Conservation (phyloP, 1,284 basidiomycete species). For the Cryptococcus sp. region DNA sequence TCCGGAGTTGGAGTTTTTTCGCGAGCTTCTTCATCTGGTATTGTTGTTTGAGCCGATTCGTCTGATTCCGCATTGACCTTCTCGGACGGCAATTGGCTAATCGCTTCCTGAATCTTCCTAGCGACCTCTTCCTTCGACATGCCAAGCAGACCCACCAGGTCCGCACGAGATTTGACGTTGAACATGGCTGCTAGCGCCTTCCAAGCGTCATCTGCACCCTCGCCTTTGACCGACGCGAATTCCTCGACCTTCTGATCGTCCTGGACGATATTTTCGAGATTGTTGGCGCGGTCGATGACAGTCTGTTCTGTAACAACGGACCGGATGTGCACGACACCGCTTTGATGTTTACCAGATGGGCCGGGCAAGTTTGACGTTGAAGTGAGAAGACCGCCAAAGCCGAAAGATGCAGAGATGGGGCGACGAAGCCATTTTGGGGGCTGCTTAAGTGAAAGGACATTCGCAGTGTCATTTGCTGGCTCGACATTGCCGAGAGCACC, state of each 20-base stretch:
- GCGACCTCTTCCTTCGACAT: conserved; percentile 89
- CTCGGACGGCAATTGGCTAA: conserved; percentile 50
- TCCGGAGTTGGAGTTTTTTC: conserved; percentile 14
- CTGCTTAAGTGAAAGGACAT: conserved; percentile 75
- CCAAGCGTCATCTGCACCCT: conserved; percentile 66
- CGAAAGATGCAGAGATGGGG: conserved; percentile 80
- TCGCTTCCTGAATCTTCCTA: conserved; percentile 74
- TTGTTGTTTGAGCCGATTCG: conserved; percentile 4
- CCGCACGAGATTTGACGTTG: conserved; percentile 82
- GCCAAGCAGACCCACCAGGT: conserved; percentile 86
- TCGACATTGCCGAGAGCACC: conserved; percentile 73
- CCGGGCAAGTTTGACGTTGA: conserved; percentile 72
- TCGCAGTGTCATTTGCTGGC: conserved; percentile 43
- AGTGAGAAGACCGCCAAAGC: conserved; percentile 88
- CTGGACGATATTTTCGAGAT: conserved; percentile 66
- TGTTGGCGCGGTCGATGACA: conserved; percentile 75
- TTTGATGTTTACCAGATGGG: conserved; percentile 73
- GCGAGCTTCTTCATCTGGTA: conserved; percentile 13
- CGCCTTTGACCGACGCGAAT: conserved; percentile 63
- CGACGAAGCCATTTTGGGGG: conserved; percentile 95
- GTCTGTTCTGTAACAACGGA: conserved; percentile 75
- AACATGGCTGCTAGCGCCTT: conserved; percentile 86
- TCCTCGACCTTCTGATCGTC: conserved; percentile 63
- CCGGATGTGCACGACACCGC: conserved; percentile 73
- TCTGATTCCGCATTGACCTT: conserved; percentile 1